These are phyloP conservation scores for Coemansia biformis DNA, from an alignment of 192 early-diverging fungal genomes.

Conservation along the genomic window DNA sequence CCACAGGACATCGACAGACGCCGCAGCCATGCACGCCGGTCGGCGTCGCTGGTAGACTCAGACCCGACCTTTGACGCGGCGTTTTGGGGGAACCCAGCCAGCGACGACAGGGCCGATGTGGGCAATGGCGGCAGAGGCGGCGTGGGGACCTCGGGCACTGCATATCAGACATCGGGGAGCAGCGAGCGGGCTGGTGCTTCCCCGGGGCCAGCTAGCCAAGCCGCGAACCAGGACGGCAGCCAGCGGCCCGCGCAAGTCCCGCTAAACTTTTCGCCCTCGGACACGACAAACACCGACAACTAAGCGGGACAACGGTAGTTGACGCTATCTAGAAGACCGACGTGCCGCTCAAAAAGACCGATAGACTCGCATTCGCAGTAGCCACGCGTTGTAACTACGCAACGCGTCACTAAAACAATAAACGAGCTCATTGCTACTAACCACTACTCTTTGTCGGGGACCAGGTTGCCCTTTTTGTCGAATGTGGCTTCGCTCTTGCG, in stretches of 20 bases:
- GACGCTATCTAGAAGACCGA: background rate
- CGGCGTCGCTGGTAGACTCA: conserved; percentile 28
- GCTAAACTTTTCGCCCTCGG: conserved; percentile 8
- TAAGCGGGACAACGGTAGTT: background rate
- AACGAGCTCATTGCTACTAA: no score
- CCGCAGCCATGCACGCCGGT: conserved; percentile 4
- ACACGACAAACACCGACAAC: background rate
- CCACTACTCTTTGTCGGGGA: background rate
- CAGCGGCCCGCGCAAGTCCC: conserved; percentile 5
- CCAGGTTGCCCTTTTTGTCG: conserved; percentile 14
- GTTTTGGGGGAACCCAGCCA: conserved; percentile 4
- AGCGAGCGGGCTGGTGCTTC: no score
- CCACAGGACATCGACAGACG: conserved; percentile 10
- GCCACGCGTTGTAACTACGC: no score
- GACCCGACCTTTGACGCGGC: conserved; percentile 29
- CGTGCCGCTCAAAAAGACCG: no score
- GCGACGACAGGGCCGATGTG: background rate
- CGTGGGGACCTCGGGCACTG: no score
- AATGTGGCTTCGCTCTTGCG: conserved; percentile 7
- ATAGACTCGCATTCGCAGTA: no score
- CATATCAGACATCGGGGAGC: no score
- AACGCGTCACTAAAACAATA: no score
- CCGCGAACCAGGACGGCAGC: no score
- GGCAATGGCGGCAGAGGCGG: background rate
- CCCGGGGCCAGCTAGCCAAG: no score